phyloP scores from a whole-genome alignment of 208 protist species.

The Leishmania turanica region DNA sequence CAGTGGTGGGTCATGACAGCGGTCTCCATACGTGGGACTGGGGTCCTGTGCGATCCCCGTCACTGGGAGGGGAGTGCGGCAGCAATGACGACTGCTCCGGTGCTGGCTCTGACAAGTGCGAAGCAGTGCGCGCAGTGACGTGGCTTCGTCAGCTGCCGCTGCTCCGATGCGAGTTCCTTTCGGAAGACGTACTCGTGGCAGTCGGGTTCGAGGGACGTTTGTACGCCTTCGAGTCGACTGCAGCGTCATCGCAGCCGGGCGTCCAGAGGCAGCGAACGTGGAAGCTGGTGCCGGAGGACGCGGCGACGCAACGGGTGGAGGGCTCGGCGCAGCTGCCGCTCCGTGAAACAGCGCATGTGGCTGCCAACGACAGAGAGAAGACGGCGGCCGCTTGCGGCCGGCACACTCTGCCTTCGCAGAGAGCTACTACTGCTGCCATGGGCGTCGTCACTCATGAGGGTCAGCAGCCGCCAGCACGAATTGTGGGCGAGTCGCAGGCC shows the following conservation, averaged over 20 bases:
- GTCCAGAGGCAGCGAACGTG: not conserved
- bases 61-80: not conserved
- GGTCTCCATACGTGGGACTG: conserved; percentile 19
- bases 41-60: not conserved
- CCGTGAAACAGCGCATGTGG: not conserved
- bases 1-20: conserved; percentile 28
- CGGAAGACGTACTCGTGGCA: conserved; percentile 8
- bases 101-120: not conserved
- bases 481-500: not conserved
- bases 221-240: conserved; percentile 11
- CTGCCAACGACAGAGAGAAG: not conserved
- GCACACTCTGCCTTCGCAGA: not conserved
- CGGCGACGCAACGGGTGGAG: not conserved
- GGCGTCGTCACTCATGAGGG: not conserved
- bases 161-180: conserved; percentile 16
- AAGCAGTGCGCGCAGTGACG: not conserved
- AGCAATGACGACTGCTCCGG: not conserved
- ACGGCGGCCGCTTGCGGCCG: not conserved
- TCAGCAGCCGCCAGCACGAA: not conserved
- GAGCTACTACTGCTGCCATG: not conserved
- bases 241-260: not conserved
- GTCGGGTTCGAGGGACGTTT: conserved; percentile 24
- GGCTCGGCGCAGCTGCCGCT: not conserved
- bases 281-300: not conserved
- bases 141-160: conserved; percentile 24